These are phyloP conservation scores for Cryoendolithus antarcticus DNA, from an alignment of 2,329 filamentous ascomycete genomes.

Conservation along the genomic window DNA sequence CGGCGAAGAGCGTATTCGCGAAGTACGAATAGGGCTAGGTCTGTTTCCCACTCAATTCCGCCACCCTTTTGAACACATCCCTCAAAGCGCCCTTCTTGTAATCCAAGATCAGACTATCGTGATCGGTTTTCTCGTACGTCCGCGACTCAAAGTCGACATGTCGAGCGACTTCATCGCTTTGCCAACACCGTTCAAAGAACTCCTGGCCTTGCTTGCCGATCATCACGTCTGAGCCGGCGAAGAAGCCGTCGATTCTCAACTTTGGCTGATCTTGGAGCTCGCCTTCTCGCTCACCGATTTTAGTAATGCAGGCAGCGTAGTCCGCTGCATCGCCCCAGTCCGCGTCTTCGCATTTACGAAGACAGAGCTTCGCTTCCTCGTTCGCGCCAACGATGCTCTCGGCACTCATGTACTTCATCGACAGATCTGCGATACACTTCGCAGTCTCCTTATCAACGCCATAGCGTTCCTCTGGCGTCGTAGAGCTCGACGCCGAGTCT, in stretches of 20 bases:
- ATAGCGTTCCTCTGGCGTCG: constrained; percentile 13
- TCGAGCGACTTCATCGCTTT: constrained; percentile 14
- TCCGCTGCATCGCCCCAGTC: constrained; percentile 26
- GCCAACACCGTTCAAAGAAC: constrained; percentile 34
- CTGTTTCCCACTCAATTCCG: neutral
- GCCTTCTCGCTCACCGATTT: constrained; percentile 10
- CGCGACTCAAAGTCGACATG: constrained; percentile 24
- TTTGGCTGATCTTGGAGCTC: constrained; percentile 2
- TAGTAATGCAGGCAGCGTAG: constrained; percentile 19
- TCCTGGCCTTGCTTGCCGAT: constrained; percentile 29
- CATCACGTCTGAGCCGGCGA: constrained; percentile 30
- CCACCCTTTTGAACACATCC: constrained; percentile 9
- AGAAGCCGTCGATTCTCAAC: constrained; percentile 23
- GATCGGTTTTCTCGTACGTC: constrained; percentile 24
- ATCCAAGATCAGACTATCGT: constrained; percentile 25
- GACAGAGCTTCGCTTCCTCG: constrained; percentile 27
- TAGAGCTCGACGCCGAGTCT: constrained; percentile 2
- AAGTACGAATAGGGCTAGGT: constrained; percentile 5
- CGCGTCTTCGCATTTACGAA: constrained; percentile 20
- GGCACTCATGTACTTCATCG: constrained; percentile 12
- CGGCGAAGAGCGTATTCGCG: constrained; percentile 9
- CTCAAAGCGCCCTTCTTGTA: constrained; percentile 13
- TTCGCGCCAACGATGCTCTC: constrained; percentile 26
- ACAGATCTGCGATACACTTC: constrained; percentile 11
- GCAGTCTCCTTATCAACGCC: constrained; percentile 14